Base-by-base conservation (phyloP, 768 basidiomycete genomes). In the Suillus americanus region DNA sequence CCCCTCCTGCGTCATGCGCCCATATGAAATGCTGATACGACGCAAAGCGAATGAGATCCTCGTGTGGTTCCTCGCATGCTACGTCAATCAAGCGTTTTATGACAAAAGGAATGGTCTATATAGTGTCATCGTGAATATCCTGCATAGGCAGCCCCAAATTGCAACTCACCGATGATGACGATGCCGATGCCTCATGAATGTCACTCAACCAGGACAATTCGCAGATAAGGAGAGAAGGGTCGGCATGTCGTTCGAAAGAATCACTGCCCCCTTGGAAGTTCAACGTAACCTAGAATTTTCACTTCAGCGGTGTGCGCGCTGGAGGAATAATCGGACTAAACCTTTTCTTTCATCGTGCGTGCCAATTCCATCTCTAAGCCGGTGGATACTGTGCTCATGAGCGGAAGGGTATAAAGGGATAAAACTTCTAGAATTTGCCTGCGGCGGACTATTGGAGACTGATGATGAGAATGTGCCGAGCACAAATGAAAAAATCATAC, bases 11-110 rank as follows among this genome's bases (percentile, higher is more conserved):
- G 55, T 76, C 23, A 73, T 64, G 10, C 76, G 65, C 62, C 89
- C 89, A 90, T 37, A 82, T 46, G n/a, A 86, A 73, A 66, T 88
- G 87, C 66, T 85, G 86, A 69, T 87, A 87, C 0, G 80, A 71
- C 14, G 83, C 75, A 41, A 89, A 73, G 62, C 81, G 83, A 28
- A 74, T 65, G 12, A 90, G 70, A 5, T 85, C 71, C 48, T 72
- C 69, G 16, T 67, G 60, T 8, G 72, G 71, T 45, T 77, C 72
- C 12, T 75, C 70, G 41, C 79, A 78, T 33, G 81, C 79, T 12
- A 79, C 62, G 28, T 76, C 70, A 43, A 86, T 73, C 40, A 89
- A 74, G 23, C 77, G 75, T 35, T 78, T 73, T 25, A 59, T 41
- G 18, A 18, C 18, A 30, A 28, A 41, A 13, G 57, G 6, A 28